Percentiles rank a stretch among this genome's conserved stretches.
Conservation (phyloP, 192 early-diverging fungal genomes). For the Backusella parvicylindrica region DNA sequence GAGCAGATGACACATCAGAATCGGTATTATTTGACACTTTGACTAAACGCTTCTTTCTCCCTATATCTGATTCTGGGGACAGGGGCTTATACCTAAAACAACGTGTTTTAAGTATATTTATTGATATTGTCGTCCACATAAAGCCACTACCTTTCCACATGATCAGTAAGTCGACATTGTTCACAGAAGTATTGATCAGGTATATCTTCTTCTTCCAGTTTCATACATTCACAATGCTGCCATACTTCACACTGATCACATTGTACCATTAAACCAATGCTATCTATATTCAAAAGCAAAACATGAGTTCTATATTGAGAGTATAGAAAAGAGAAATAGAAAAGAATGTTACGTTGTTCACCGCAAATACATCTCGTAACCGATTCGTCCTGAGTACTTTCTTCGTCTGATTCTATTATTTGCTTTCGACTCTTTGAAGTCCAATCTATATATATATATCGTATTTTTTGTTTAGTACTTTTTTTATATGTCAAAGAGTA, state of each 20-base stretch:
- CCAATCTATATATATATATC: not conserved
- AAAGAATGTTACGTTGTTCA: conserved; percentile 39
- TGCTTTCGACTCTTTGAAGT: not conserved
- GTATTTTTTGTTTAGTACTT: not conserved
- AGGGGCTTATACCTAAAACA: not conserved
- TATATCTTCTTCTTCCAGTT: conserved; percentile 69
- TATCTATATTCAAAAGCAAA: conserved; percentile 25
- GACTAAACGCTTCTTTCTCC: not conserved
- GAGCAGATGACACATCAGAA: not conserved
- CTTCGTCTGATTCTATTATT: conserved; percentile 34
- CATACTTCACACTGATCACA: conserved; percentile 91
- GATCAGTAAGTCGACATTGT: conserved; percentile 78
- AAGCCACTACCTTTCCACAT: conserved; percentile 45
- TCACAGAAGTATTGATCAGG: conserved; percentile 95
- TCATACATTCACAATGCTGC: conserved; percentile 94
- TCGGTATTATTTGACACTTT: not conserved
- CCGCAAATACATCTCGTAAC: conserved; percentile 53
- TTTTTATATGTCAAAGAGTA: not conserved
- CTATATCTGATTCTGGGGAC: not conserved
- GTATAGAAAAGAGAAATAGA: not conserved
- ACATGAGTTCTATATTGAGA: not conserved
- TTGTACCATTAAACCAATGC: conserved; percentile 83
- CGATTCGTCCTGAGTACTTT: conserved; percentile 43
- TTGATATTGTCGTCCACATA: not conserved
- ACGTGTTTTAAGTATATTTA: not conserved